A percentile compares a stretch with the other conserved stretches of the same genome.
Conservation (phyloP, 208 protist species). For the Acanthamoeba sp. region DNA sequence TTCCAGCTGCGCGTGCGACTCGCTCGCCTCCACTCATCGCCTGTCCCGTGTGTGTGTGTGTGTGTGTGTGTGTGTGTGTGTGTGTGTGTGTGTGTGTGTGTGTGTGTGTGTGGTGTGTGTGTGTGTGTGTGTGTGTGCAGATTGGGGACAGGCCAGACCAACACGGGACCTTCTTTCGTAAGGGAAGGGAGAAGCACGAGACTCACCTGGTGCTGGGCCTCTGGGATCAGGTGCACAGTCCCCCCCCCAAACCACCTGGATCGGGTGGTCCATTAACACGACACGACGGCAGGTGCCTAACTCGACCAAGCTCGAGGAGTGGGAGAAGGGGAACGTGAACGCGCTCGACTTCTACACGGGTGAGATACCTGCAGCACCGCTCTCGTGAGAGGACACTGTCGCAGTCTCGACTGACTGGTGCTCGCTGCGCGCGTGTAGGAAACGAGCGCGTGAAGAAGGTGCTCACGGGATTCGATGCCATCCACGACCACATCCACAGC, state of each 20-base stretch:
- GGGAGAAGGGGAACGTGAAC: background rate
- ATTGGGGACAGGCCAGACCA: background rate
- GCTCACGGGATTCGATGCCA: background rate
- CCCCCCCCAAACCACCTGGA: too few relatives aligned
- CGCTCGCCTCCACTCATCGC: too few relatives aligned
- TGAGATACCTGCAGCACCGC: background rate
- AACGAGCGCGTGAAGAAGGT: background rate
- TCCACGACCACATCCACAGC: slow-evolving; percentile 22
- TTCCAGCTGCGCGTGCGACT: background rate
- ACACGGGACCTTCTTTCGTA: background rate
- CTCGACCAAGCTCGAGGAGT: background rate
- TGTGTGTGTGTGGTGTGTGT: too few relatives aligned
- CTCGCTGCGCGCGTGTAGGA: background rate
- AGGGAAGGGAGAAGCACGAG: slow-evolving; percentile 23
- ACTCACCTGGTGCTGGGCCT: background rate
- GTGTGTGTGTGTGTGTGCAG: background rate
- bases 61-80: too few relatives aligned
- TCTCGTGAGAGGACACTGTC: background rate
- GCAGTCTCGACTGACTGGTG: background rate
- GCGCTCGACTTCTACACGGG: background rate
- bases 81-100: too few relatives aligned
- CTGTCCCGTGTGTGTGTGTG: too few relatives aligned
- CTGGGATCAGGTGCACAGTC: slow-evolving; percentile 50
- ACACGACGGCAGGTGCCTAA: slow-evolving; percentile 45
- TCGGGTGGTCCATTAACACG: too few relatives aligned